Evolutionary conservation across 306 rosid species (phyloP).

Genomic region (Gleditsia sinensis): DNA sequence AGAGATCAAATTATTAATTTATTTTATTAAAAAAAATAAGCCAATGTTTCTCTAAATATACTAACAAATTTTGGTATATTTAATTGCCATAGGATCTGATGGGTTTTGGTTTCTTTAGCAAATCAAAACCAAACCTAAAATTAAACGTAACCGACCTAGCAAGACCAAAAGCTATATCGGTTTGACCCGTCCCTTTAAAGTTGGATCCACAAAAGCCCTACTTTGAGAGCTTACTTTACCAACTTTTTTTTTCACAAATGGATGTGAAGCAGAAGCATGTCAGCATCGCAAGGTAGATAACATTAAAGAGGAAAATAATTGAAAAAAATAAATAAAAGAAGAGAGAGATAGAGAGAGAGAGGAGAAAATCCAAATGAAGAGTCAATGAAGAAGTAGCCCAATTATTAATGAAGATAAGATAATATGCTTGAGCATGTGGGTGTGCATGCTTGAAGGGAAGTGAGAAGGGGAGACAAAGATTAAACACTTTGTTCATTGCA

Average conservation of each 20-base stretch:
- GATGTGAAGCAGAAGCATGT: slow-evolving; percentile 12
- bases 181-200: not conserved
- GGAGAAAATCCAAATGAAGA: slow-evolving; percentile 49
- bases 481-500: slow-evolving; percentile 34
- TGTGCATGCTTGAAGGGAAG: slow-evolving; percentile 33
- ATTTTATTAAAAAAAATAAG: no score
- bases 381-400: slow-evolving; percentile 45
- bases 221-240: not conserved
- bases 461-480: slow-evolving; percentile 44
- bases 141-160: not conserved
- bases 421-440: slow-evolving; percentile 44
- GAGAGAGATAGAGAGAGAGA: not conserved
- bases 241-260: not conserved
- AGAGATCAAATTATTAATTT: no score
- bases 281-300: slow-evolving; percentile 29
- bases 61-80: not conserved
- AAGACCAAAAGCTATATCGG: not conserved
- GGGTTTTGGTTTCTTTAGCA: not conserved
- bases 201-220: not conserved
- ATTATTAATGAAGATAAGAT: slow-evolving; percentile 41
- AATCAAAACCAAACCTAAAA: not conserved
- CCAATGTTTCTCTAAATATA: not conserved
- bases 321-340: not conserved
- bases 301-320: slow-evolving; percentile 1
- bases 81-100: not conserved